Conservation (phyloP, 352 stramenopile species). For the Phytophthora agathidicida region DNA sequence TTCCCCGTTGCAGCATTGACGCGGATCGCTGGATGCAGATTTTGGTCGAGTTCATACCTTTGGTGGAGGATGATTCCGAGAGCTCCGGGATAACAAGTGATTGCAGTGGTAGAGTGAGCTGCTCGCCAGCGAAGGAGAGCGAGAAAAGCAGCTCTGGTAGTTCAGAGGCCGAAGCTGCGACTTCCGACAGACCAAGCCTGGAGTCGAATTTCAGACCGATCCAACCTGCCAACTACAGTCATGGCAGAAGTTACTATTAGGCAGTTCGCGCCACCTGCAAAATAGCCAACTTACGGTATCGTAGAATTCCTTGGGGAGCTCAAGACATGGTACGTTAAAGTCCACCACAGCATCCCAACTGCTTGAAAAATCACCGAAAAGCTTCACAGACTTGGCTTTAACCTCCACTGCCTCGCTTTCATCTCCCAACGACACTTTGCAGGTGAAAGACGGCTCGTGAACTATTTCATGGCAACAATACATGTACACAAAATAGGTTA, state of each 20-base stretch:
- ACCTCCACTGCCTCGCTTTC: background rate
- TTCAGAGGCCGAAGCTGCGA: constrained; percentile 14
- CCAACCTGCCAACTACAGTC: constrained; percentile 56
- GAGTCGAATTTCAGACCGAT: constrained; percentile 52
- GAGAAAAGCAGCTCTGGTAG: constrained; percentile 57
- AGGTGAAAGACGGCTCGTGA: constrained; percentile 46
- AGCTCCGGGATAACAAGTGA: constrained; percentile 47
- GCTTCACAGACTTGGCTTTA: constrained; percentile 5
- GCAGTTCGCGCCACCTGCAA: background rate
- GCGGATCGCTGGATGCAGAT: constrained; percentile 61
- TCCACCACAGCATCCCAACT: constrained; percentile 69
- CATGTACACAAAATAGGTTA: no score
- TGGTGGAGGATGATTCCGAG: constrained; percentile 7
- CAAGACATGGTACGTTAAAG: constrained; percentile 63
- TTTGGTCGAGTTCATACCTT: constrained; percentile 14
- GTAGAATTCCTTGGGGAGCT: constrained; percentile 68
- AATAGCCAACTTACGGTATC: constrained; percentile 42
- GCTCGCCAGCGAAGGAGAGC: constrained; percentile 37
- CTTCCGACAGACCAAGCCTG: constrained; percentile 50
- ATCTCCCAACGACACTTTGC: background rate
- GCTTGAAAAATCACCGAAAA: constrained; percentile 62
- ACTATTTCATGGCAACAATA: constrained; percentile 29
- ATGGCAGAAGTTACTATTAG: no score
- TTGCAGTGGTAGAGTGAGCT: constrained; percentile 50
- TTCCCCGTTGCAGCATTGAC: constrained; percentile 63